A percentile compares a stretch with the other conserved stretches of the same genome.
phyloP scores from a whole-genome alignment of 2,329 filamentous ascomycete species.

The Passalora sequoiae region DNA sequence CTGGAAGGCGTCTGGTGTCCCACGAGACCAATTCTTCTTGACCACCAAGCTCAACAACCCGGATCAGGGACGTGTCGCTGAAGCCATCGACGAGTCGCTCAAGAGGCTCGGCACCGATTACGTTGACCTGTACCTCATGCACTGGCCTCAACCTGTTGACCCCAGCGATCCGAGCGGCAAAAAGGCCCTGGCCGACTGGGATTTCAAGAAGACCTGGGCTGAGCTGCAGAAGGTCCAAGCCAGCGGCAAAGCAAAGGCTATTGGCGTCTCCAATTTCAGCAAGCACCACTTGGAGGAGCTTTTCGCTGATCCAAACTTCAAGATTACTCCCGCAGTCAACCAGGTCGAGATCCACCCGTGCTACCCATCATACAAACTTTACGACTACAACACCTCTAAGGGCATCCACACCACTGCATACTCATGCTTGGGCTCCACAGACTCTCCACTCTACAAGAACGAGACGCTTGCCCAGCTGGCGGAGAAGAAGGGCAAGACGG shows the following conservation, averaged over 20 bases:
- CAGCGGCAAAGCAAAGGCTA: constrained; percentile 69
- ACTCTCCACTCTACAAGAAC: constrained; percentile 67
- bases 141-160: constrained; percentile 64
- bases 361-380: constrained; percentile 73
- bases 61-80: constrained; percentile 64
- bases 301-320: constrained; percentile 59
- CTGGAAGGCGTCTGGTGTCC: constrained; percentile 61
- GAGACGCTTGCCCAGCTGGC: constrained; percentile 55
- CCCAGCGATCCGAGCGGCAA: constrained; percentile 50
- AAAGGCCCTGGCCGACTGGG: constrained; percentile 71
- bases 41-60: constrained; percentile 82
- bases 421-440: constrained; percentile 66
- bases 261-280: constrained; percentile 75
- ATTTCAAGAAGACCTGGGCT: constrained; percentile 72
- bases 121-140: constrained; percentile 66
- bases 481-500: constrained; percentile 60
- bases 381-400: constrained; percentile 66
- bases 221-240: constrained; percentile 47
- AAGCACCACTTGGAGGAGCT: constrained; percentile 72
- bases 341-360: constrained; percentile 78
- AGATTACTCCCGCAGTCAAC: constrained; percentile 66
- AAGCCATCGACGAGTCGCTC: constrained; percentile 57
- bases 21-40: constrained; percentile 64
- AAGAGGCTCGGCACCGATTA: constrained; percentile 59
- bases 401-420: constrained; percentile 71